Percentiles rank a stretch among this genome's conserved stretches.
phyloP scores from a whole-genome alignment of 768 basidiomycete species.

The Strobilomyces dryophilus region DNA sequence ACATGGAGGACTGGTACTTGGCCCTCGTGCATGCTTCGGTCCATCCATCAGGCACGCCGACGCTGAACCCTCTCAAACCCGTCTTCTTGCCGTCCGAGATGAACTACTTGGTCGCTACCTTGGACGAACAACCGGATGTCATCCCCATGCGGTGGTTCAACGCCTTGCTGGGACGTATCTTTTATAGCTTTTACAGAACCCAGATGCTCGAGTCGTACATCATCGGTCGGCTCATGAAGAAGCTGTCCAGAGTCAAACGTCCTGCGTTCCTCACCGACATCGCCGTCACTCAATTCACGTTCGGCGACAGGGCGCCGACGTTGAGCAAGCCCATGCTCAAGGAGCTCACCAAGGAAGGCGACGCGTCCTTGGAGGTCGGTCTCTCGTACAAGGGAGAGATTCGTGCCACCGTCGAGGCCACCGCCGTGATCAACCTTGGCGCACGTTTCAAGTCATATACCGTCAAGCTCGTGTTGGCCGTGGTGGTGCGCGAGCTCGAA shows the following conservation, averaged over 20 bases:
- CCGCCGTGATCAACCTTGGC: conserved; percentile 81
- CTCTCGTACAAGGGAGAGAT: conserved; percentile 83
- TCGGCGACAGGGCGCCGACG: conserved; percentile 79
- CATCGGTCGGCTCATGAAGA: conserved; percentile 87
- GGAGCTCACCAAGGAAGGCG: conserved; percentile 91
- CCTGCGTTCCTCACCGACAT: conserved; percentile 84
- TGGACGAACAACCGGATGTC: conserved; percentile 93
- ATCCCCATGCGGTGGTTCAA: conserved; percentile 99
- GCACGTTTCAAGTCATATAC: conserved; percentile 83
- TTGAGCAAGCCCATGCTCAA: conserved; percentile 98
- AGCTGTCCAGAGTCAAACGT: conserved; percentile 85
- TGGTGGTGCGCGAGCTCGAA: conserved; percentile 83
- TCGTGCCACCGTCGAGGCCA: conserved; percentile 85
- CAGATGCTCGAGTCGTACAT: conserved; percentile 78
- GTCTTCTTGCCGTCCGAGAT: conserved; percentile 80
- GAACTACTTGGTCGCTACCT: conserved; percentile 72
- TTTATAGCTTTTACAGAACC: conserved; percentile 90
- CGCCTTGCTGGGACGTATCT: conserved; percentile 86
- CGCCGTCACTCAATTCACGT: conserved; percentile 82
- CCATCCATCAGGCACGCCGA: conserved; percentile 57
- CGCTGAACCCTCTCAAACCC: conserved; percentile 52
- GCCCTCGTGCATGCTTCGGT: conserved; percentile 72
- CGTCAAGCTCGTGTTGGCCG: conserved; percentile 86
- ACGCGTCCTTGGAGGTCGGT: conserved; percentile 85
- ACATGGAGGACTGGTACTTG: conserved; percentile 98